Percentiles rank a stretch among this genome's conserved stretches.
These are phyloP conservation scores for Pelargonium myrrhifolium DNA, from an alignment of 441 rosid genomes.

Conservation along the genomic window DNA sequence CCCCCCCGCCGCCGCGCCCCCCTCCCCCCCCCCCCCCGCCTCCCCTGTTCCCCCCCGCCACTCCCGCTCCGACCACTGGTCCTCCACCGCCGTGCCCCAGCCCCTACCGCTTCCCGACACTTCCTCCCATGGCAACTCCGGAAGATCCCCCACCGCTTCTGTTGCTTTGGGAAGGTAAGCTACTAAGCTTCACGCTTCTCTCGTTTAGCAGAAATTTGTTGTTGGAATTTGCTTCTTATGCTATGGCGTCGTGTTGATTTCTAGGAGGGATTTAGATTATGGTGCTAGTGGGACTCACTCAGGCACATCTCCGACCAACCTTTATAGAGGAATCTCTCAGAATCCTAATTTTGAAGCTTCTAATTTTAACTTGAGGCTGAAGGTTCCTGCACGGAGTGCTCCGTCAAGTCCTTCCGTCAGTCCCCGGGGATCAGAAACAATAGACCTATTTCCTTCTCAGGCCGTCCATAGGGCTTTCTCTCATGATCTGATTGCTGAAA, in stretches of 20 bases:
- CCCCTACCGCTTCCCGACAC: constrained; percentile 60
- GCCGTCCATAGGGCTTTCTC: constrained; percentile 21
- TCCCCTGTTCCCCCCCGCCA: background rate
- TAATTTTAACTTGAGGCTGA: constrained; percentile 16
- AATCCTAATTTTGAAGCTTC: constrained; percentile 18
- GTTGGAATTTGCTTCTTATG: background rate
- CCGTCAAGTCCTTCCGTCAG: constrained; percentile 30
- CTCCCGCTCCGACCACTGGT: constrained; percentile 16
- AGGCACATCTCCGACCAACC: constrained; percentile 15
- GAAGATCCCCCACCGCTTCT: background rate
- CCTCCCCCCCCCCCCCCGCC: no score
- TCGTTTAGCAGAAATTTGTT: no score
- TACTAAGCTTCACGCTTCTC: no score
- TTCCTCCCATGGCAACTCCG: no score
- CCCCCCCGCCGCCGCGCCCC: no score
- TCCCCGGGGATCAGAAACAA: constrained; percentile 26
- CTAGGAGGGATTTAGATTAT: constrained; percentile 28
- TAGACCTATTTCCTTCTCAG: constrained; percentile 16
- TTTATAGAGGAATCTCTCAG: constrained; percentile 13
- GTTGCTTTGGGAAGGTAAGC: constrained; percentile 24
- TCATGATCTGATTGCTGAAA: constrained; percentile 21
- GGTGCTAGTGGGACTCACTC: constrained; percentile 16
- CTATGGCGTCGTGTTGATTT: background rate
- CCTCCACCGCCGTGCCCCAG: constrained; percentile 36
- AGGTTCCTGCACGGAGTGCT: constrained; percentile 22